phyloP scores from a whole-genome alignment of 140 eudicot genomes.

The Stevia rebaudiana region DNA sequence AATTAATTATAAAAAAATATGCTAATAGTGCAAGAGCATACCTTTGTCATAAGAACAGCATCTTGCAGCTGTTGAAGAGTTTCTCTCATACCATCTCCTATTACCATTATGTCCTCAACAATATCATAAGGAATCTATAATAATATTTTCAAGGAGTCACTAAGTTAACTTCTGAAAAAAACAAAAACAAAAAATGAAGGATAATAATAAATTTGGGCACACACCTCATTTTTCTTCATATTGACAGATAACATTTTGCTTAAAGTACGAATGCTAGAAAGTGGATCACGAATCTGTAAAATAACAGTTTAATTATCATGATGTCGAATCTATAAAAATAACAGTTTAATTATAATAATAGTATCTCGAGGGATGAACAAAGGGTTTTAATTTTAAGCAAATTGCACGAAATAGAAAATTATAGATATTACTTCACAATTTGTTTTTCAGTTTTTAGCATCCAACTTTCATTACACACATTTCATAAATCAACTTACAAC shows the following conservation, averaged over 20 bases:
- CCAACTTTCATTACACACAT: background rate
- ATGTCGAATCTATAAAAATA: constrained; percentile 61
- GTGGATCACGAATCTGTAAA: constrained; percentile 87
- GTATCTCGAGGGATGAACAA: background rate
- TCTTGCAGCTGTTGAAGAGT: constrained; percentile 91
- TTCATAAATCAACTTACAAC: background rate
- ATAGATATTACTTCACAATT: background rate
- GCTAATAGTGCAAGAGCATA: constrained; percentile 16
- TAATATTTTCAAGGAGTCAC: constrained; percentile 15
- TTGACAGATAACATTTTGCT: constrained; percentile 77
- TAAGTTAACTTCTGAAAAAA: background rate
- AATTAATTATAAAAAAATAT: background rate
- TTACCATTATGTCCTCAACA: constrained; percentile 72
- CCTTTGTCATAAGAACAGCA: constrained; percentile 94
- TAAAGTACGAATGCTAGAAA: constrained; percentile 80
- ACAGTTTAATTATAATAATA: constrained; percentile 6
- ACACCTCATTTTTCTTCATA: constrained; percentile 78
- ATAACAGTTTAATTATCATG: background rate
- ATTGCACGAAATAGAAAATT: background rate
- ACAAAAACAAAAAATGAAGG: background rate
- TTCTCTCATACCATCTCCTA: constrained; percentile 71
- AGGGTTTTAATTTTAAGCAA: background rate
- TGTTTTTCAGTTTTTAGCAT: background rate
- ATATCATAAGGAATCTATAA: constrained; percentile 79
- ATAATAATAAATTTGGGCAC: background rate